Base-by-base conservation (phyloP, 169 alveolate genomes). In the Theileria luwenshuni region DNA sequence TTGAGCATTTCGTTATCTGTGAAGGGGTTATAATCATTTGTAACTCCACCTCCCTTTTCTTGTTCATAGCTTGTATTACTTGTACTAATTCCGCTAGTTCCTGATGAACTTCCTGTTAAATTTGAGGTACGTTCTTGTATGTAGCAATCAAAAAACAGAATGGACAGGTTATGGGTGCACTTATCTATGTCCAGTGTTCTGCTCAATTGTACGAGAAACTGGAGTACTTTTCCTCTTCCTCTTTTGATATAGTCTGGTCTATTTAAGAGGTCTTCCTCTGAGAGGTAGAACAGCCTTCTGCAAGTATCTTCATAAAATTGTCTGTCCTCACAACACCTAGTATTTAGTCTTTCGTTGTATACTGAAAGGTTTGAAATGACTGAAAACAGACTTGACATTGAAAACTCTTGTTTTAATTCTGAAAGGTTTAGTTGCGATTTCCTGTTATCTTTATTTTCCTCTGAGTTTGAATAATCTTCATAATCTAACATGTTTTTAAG, bases 161-260 rank as follows among this genome's bases (percentile, higher is more conserved):
- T 70, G 38, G 86, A 1, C 62, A 79, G 54, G 51, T 79, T 62
- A 13, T 52, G 47, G 8, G 86, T 79, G 48, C 86, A 79, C 71
- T 70, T 70, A 72, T 79, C 86, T 15, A 68, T 79, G 62, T 69
- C 83, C 51, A 79, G 58, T 30, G 56, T 13, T 58, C 47, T 54
- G 38, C 72, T 51, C 28, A 79, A 30, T 23, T 68, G 77, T 35
- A 27, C 71, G 28, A 79, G 49, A 19, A 59, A 79, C 43, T 69
- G 71, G 27, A 69, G 54, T 15, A 58, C 83, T n/a, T 71, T 71
- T 28, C 23, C 27, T 7, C 86, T 60, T 21, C 72, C 69, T 12
- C 35, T 71, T 25, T 23, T 72, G 2, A 52, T 61, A 13, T 38
- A 21, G 12, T 45, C 43, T 52, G 71, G 52, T 19, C 86, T 48